Evolutionary conservation across 2,329 filamentous ascomycete genomes (phyloP), one percentile per base, ranked within the genome.

Genomic region (Cladosporium sp.): DNA sequence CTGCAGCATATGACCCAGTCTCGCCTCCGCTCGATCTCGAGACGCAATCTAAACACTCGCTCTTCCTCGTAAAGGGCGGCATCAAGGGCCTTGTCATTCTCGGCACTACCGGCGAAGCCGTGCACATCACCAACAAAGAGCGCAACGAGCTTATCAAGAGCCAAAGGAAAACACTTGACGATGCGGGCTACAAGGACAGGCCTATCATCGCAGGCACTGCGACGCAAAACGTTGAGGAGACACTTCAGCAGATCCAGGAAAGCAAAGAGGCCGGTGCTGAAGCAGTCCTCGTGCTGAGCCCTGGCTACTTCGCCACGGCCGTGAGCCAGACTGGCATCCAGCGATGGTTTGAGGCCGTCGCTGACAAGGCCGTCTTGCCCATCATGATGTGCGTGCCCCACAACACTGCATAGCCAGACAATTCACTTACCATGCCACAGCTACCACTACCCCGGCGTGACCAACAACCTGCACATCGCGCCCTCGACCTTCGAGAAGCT

Each of bases 361-460:
- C 82, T 4, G 78, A 84, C 60, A 71, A 73, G 59, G 81, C 78
- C 56, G 76, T 75, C 2, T 72, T 86, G 19, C 81, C 82, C 0
- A 75, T 86, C 38, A 65, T 86, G 60, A 77, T 85, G 77, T 82
- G 37, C 11, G 28, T 10, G 11, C 31, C 28, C 43, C 11, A 3
- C 14, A 22, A 9, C 31, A 7, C 16, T 4, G 52, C 50, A 32
- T 42, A 34, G 34, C 45, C 19, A 33, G 31, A 14, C 37, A 18
- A 4, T 18, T 14, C 53, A 81, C 40, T 42, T 2, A 42, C 40
- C 2, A 13, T 11, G 4, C 9, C 6, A 9, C 40, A 42, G 40
- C n/a, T 84, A 84, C 66, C 78, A 84, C 67, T 84, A 84, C 68
- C 83, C 83, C 1, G 82, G 80, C 48, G 83, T 86, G 18, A 83